phyloP scores from a whole-genome alignment of 371 early-diverging fungal species.

The Nematocida minor region DNA sequence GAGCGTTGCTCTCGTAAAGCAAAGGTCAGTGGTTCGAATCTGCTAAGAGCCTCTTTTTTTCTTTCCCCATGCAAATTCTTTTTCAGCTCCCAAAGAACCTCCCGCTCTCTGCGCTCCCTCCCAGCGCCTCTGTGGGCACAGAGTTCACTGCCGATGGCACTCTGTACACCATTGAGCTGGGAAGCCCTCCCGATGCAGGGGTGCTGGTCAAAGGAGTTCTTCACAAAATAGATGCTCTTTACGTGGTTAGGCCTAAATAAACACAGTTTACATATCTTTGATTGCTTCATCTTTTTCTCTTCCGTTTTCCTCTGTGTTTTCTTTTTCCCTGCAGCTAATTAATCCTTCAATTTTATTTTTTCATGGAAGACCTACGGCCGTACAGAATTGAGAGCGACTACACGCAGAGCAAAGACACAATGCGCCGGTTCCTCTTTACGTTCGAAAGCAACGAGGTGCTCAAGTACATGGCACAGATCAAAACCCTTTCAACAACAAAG shows the following conservation, averaged over 20 bases:
- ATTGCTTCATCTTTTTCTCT: not conserved
- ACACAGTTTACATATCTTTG: not conserved
- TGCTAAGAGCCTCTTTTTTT: constrained; percentile 52
- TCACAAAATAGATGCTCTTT: constrained; percentile 4
- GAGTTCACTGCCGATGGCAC: not conserved
- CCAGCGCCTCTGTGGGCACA: not conserved
- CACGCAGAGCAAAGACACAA: constrained; percentile 49
- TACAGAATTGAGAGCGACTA: constrained; percentile 52
- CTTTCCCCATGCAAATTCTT: constrained; percentile 37
- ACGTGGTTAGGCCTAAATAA: constrained; percentile 16
- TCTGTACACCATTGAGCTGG: not conserved
- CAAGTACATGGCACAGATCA: constrained; percentile 58
- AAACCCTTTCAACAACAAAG: constrained; percentile 6
- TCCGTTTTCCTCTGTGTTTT: not conserved
- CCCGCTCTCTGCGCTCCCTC: constrained; percentile 1
- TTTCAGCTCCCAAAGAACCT: constrained; percentile 39
- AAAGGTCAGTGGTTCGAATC: constrained; percentile 54
- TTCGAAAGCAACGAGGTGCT: constrained; percentile 54
- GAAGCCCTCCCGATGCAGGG: not conserved
- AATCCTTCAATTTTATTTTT: constrained; percentile 17
- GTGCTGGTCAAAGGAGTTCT: not conserved
- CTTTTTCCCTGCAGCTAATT: not conserved
- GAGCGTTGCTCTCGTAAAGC: constrained; percentile 58
- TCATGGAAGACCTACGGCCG: constrained; percentile 57
- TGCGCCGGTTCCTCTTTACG: constrained; percentile 63